These are phyloP conservation scores for Hexamita inflata DNA, from an alignment of 208 protist species.

Conservation along the genomic window DNA sequence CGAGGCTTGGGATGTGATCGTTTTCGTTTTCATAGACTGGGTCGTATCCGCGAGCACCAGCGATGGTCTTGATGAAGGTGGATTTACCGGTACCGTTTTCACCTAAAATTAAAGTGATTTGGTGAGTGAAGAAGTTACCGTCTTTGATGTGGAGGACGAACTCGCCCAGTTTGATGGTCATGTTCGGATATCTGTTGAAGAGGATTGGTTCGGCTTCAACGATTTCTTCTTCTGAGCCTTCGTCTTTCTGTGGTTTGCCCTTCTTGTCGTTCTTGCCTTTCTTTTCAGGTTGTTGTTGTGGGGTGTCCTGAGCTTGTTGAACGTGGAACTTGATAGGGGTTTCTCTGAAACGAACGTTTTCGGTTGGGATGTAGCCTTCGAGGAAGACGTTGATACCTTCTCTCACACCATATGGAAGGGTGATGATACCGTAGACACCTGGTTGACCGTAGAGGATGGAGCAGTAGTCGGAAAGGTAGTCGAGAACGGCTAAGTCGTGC, in stretches of 20 bases:
- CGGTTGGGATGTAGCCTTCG: conserved; percentile 93
- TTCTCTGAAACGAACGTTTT: conserved; percentile 97
- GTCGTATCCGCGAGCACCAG: conserved; percentile 66
- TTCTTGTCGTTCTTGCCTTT: conserved; percentile 14
- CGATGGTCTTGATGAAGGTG: conserved; percentile 93
- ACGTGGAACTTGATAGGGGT: conserved; percentile 81
- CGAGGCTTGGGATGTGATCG: conserved; percentile 68
- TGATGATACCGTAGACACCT: conserved; percentile 97
- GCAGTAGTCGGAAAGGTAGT: conserved; percentile 99
- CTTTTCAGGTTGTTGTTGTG: conserved; percentile 56
- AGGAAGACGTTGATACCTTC: conserved; percentile 99
- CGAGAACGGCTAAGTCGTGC: conserved; percentile 95
- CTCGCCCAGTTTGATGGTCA: conserved; percentile 42
- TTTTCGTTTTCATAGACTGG: conserved; percentile 20
- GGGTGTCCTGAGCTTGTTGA: background rate
- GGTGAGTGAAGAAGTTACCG: conserved; percentile 84
- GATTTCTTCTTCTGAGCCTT: conserved; percentile 37
- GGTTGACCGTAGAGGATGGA: conserved; percentile 93
- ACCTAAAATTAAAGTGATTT: conserved; percentile 97
- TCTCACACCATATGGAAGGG: conserved; percentile 92
- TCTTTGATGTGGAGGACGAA: conserved; percentile 77
- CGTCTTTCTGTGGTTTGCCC: conserved; percentile 20
- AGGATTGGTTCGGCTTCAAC: conserved; percentile 33
- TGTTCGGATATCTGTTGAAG: conserved; percentile 68
- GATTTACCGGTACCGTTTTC: conserved; percentile 99